Base-by-base conservation (phyloP, 768 basidiomycete genomes). In the Pleurotus tuber-regium region DNA sequence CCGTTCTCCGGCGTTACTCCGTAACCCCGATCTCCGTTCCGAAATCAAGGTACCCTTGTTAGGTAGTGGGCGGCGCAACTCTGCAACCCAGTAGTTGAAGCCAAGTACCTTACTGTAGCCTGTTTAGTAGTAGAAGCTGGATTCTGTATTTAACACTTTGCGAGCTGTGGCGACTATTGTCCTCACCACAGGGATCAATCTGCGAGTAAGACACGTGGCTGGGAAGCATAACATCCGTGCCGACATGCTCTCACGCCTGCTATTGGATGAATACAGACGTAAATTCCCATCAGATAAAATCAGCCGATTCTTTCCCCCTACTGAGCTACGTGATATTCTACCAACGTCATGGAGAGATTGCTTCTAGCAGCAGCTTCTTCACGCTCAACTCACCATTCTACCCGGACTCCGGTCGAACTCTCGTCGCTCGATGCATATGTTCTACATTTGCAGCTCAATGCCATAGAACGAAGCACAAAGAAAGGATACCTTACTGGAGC, bases 401-500 rank as follows among this genome's bases (percentile, higher is more conserved):
- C n/a, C n/a, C n/a, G n/a, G n/a, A n/a, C n/a, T n/a, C n/a, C n/a
- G n/a, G n/a, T n/a, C n/a, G n/a, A n/a, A n/a, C 30, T 31, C 30
- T 48, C 33, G 11, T 53, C 54, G 10, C 42, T 64, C 2, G 59
- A 65, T 41, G 35, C 50, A 21, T 36, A 47, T 1, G 50, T 57
- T 5, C 47, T 30, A 2, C 51, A 52, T 42, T 52, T 65, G 4
- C 62, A 61, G n/a, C 44, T 54, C 6, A 55, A 61, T 28, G 54
- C 64, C 35, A 58, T 62, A 18, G 55, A 62, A 41, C 31, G 49
- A 19, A 60, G 48, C 4, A 59, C 56, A 9, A 36, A 8, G 1
- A 43, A 36, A 33, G 53, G 52, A 10, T 65, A 65, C 18, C 28
- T 49, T 2, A 63, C 57, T 2, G 59, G 63, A 3, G 61, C 58